Percentiles rank a stretch among this genome's conserved stretches.
Evolutionary conservation across 768 basidiomycete species (phyloP).

Genomic region (Mycena floridula): DNA sequence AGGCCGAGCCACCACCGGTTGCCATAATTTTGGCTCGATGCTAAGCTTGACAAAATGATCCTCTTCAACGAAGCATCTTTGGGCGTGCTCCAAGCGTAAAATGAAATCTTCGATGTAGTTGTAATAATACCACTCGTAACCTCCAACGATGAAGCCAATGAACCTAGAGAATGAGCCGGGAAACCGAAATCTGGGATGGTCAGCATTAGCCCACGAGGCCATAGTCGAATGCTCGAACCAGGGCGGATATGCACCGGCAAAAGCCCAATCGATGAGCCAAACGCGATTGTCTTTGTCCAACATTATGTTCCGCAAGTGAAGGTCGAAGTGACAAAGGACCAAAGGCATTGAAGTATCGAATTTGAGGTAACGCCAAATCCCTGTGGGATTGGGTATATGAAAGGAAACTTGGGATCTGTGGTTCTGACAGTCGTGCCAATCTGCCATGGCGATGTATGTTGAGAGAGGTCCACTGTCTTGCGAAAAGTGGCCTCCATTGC

Average conservation of each 20-base stretch:
- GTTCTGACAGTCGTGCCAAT: constrained; percentile 9
- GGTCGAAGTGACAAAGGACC: too few relatives aligned
- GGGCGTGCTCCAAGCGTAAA: neutral
- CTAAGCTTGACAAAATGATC: neutral
- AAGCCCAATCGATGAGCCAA: too few relatives aligned
- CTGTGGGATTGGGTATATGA: neutral
- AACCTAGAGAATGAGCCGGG: constrained; percentile 2
- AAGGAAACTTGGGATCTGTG: neutral
- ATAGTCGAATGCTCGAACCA: too few relatives aligned
- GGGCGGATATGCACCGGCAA: too few relatives aligned
- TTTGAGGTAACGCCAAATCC: constrained; percentile 2
- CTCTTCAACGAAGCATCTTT: neutral
- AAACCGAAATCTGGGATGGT: neutral
- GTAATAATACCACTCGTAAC: constrained; percentile 1
- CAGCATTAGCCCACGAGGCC: constrained; percentile 6
- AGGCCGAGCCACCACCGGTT: constrained; percentile 1
- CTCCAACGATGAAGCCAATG: constrained; percentile 1
- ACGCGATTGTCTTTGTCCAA: too few relatives aligned
- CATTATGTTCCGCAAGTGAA: too few relatives aligned
- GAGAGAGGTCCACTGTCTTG: constrained; percentile 14
- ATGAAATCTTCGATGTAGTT: neutral
- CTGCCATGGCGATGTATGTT: constrained; percentile 11
- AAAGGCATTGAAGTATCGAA: too few relatives aligned
- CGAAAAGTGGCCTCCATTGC: neutral
- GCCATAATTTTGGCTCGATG: neutral